Evolutionary conservation across 2,329 filamentous ascomycete genomes (phyloP).

Genomic region (Fusarium gaditjirri): DNA sequence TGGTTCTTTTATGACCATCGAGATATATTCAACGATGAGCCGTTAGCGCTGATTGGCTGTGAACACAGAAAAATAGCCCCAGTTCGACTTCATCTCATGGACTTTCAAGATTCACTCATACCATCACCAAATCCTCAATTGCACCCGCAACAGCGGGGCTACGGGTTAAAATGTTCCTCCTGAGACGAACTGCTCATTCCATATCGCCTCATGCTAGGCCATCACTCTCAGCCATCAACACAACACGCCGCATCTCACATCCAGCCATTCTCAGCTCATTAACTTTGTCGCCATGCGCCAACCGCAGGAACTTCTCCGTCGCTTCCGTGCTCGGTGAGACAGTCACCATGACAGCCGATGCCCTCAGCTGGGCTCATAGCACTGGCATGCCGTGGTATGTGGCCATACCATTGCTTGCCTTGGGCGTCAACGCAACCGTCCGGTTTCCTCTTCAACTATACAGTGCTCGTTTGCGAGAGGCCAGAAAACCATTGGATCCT

Average conservation of each 20-base stretch:
- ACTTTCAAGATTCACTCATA: slow-evolving; percentile 8
- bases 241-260: slow-evolving; percentile 9
- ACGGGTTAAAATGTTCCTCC: slow-evolving; percentile 35
- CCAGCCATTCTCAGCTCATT: slow-evolving; percentile 4
- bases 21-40: not conserved
- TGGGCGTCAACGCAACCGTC: slow-evolving; percentile 57
- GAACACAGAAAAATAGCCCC: not conserved
- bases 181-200: slow-evolving; percentile 18
- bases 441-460: slow-evolving; percentile 61
- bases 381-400: slow-evolving; percentile 64
- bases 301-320: slow-evolving; percentile 50
- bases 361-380: slow-evolving; percentile 57
- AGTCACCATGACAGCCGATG: slow-evolving; percentile 54
- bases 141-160: not conserved
- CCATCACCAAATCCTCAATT: slow-evolving; percentile 6
- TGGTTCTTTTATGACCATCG: not conserved
- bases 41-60: slow-evolving; percentile 24
- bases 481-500: slow-evolving; percentile 46
- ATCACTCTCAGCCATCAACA: slow-evolving; percentile 4
- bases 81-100: slow-evolving; percentile 24
- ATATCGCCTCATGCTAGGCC: slow-evolving; percentile 25
- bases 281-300: slow-evolving; percentile 10
- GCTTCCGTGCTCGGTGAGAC: slow-evolving; percentile 46
- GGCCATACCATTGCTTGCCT: slow-evolving; percentile 62
- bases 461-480: slow-evolving; percentile 47